phyloP scores from a whole-genome alignment of 2,329 filamentous ascomycete species.

The Clarireedia hainanense region DNA sequence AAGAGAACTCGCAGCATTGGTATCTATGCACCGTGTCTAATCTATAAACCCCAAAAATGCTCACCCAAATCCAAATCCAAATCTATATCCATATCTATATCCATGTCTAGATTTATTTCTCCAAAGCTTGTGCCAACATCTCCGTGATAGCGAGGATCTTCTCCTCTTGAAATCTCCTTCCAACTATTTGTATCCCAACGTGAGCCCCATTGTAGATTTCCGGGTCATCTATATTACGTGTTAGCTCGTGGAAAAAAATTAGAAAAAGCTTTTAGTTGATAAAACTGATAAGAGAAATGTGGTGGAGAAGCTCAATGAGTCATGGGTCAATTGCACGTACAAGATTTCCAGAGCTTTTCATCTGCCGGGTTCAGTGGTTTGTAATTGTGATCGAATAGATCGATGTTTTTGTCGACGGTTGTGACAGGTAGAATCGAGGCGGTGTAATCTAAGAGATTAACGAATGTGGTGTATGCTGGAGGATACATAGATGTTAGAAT shows the following conservation, averaged over 20 bases:
- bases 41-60: no score
- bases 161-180: constrained; percentile 27
- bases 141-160: constrained; percentile 32
- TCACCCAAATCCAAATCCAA: not conserved
- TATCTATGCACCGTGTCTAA: no score
- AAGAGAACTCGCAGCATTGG: no score
- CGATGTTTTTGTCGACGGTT: constrained; percentile 33
- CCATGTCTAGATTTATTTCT: not conserved
- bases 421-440: constrained; percentile 37
- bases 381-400: constrained; percentile 23
- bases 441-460: constrained; percentile 22
- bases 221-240: not conserved
- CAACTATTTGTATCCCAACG: constrained; percentile 25
- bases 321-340: constrained; percentile 15
- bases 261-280: not conserved
- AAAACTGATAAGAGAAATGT: not conserved
- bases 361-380: constrained; percentile 25
- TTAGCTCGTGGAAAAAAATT: not conserved
- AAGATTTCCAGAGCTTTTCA: constrained; percentile 24
- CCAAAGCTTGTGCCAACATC: constrained; percentile 29
- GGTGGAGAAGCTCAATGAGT: not conserved
- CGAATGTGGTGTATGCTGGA: not conserved
- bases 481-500: not conserved
- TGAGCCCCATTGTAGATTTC: constrained; percentile 27
- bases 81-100: no score